Evolutionary conservation across 805 yeast species (phyloP), one percentile per base, ranked within the genome.

Genomic region (Metschnikowia koreensis): DNA sequence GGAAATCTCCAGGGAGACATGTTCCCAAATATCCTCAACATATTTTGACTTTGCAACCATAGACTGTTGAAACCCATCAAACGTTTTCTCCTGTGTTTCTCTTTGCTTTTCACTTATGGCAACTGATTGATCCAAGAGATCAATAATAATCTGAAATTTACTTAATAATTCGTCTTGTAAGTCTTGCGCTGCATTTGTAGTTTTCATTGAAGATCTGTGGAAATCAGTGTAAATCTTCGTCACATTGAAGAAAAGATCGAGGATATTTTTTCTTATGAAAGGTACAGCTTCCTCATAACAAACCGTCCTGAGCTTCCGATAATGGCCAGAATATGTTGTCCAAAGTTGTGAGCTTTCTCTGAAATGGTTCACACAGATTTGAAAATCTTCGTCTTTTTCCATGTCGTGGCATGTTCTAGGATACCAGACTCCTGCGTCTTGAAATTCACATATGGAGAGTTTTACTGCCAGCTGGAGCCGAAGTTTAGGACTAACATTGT

Each of bases 311-410:
- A 85, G 67, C 33, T 79, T 75, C 43, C 83, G 74, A 62, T 80
- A 84, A 59, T 84, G 80, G 0, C 89, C 89, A 55, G 83, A 83
- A 60, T 79, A 86, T 0, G 86, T 82, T 0, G 91, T 84, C 93
- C 93, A 86, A 77, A 85, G 81, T 57, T 84, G 87, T 0, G 82
- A 71, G 2, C 71, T 66, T 22, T 59, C 59, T 49, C 80, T 80
- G 38, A 81, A 54, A 2, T 69, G 65, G 3, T 56, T 46, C 31
- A 81, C 67, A 53, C 86, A 82, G 1, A 51, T 55, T 17, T 64
- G 64, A 43, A 65, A 57, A 36, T 66, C 60, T 29, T 39, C 44
- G 4, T 62, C 46, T 10, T 31, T 13, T 9, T 22, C 22, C 41
- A 55, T 36, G n/a, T 34, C 34, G 31, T 51, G 50, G 56, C 77